Conservation (phyloP, 148 eudicot genomes). For the Rhododendron griersonianum region DNA sequence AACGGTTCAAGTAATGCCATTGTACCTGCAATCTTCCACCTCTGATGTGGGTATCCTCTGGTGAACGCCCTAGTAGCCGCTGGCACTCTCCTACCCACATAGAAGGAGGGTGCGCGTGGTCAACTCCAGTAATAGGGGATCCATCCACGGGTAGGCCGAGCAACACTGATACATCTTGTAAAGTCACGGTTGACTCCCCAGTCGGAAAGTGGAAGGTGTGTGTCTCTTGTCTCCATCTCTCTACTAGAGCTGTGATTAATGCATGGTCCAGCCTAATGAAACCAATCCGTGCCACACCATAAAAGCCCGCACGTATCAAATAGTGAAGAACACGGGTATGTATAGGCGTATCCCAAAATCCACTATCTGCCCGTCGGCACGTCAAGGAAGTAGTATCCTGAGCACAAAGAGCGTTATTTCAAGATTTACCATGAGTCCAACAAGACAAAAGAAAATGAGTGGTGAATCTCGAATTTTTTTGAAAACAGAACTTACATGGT, state of each 20-base stretch:
- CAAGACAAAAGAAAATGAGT: neutral
- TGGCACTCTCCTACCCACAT: neutral
- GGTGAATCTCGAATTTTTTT: neutral
- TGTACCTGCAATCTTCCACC: neutral
- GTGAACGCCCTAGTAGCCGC: neutral
- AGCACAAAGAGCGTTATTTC: neutral
- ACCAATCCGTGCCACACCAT: neutral
- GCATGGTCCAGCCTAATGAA: slow-evolving; percentile 4
- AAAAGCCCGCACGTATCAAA: neutral
- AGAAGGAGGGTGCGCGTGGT: neutral
- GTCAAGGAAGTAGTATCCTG: neutral
- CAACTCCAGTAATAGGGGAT: neutral
- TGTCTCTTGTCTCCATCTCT: slow-evolving; percentile 20
- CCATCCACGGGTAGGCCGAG: slow-evolving; percentile 8
- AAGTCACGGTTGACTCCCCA: slow-evolving; percentile 13
- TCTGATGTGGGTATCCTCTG: neutral
- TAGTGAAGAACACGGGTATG: neutral
- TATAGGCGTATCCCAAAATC: slow-evolving; percentile 1
- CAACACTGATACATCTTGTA: slow-evolving; percentile 7
- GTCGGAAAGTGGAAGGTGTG: slow-evolving; percentile 10
- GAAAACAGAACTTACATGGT: neutral
- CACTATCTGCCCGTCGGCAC: neutral
- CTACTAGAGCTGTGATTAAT: slow-evolving; percentile 8
- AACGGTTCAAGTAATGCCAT: neutral
- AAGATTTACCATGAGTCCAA: neutral